Evolutionary conservation across 345 rosid genomes (phyloP).

Genomic region (Brassica incana): DNA sequence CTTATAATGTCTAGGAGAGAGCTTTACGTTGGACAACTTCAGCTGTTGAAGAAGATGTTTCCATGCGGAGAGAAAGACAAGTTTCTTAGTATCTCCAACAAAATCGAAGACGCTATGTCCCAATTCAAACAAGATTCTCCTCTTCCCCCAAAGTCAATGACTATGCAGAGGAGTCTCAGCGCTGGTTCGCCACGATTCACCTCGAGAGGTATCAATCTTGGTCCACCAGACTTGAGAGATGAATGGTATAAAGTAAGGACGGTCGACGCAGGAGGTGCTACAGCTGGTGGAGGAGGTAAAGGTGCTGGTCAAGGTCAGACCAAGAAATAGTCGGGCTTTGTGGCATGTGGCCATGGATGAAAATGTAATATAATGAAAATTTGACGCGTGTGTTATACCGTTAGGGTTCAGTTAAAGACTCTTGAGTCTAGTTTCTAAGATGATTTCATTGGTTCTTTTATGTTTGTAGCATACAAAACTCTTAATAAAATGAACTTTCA

Average conservation of each 20-base stretch:
- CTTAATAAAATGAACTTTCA: not conserved
- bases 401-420: not conserved
- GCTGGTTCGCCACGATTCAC: constrained; percentile 14
- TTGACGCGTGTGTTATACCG: not conserved
- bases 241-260: constrained; percentile 37
- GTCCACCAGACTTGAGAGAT: constrained; percentile 7
- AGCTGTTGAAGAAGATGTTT: constrained; percentile 32
- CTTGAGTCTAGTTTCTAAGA: constrained; percentile 1
- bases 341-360: constrained; percentile 24
- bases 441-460: not conserved
- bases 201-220: constrained; percentile 12
- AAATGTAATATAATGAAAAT: not conserved
- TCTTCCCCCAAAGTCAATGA: constrained; percentile 22
- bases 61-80: constrained; percentile 36
- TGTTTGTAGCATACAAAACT: not conserved
- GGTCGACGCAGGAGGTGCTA: constrained; percentile 16
- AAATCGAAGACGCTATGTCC: constrained; percentile 34
- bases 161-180: constrained; percentile 38
- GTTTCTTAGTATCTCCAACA: constrained; percentile 37
- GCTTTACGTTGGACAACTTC: constrained; percentile 38
- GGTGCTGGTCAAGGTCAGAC: constrained; percentile 38
- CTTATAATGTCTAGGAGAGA: constrained; percentile 31
- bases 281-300: constrained; percentile 26
- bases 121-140: constrained; percentile 30
- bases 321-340: constrained; percentile 29